Base-by-base conservation (phyloP, 2,329 filamentous ascomycete species). In the Alternaria gansuensis region DNA sequence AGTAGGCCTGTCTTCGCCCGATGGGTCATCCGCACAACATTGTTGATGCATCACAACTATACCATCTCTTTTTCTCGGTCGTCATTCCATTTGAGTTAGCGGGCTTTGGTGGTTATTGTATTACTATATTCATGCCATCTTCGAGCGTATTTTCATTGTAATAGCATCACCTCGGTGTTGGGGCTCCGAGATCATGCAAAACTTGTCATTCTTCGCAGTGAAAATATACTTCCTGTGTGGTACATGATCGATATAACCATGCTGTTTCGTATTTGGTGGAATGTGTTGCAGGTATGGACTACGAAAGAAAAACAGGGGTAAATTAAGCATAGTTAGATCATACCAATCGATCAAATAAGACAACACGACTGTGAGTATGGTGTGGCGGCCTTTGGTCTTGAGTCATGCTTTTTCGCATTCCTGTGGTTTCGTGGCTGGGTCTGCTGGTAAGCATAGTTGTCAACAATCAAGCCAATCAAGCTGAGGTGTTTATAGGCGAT, bases 141-240 rank as follows among this genome's bases (percentile, higher is more conserved):
- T 36, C 24, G 14, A 39, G n/a, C 24, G 23, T 36, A 37, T 23
- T 39, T 33, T 29, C 26, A 28, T 39, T 50, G 48, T 50, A 50
- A 37, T 39, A 36, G 33, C 23, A 50, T 39, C 34, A 28, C 11
- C 48, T 50, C 48, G 48, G 34, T 50, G 33, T 39, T 50, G 34
- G 24, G 34, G 33, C 48, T 50, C 48, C 48, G 39, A 37, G 48
- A 50, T 50, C 48, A 33, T 2, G 48, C 44, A 26, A 39, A 50
- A 14, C 28, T 23, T 37, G 14, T 11, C 33, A 17, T 39, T 50
- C 23, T 37, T 5, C 3, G 33, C 21, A 39, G 23, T 28, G 24
- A 29, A 29, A 26, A 29, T 21, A 26, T 17, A 36, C 21, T 48
- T 11, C 14, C 13, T 48, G 21, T 13, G 21, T 26, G 44, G 44